phyloP scores from a whole-genome alignment of 1,139 yeast genomes.

The Candida albicans region DNA sequence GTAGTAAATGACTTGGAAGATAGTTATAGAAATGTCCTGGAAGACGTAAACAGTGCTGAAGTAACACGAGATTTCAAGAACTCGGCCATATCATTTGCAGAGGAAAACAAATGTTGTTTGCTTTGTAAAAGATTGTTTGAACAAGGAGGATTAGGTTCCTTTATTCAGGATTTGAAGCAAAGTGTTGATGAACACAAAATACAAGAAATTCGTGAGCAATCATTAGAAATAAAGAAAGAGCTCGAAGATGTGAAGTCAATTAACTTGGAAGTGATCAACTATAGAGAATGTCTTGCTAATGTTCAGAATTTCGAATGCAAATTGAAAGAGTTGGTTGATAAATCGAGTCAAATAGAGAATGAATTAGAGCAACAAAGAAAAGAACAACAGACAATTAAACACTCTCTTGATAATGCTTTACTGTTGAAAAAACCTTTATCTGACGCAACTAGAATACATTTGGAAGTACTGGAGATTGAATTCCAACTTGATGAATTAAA shows the following conservation, averaged over 20 bases:
- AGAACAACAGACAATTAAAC: conserved; percentile 7
- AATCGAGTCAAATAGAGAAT: conserved; percentile 17
- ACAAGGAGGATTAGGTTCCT: conserved; percentile 32
- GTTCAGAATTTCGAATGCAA: conserved; percentile 11
- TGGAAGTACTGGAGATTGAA: conserved; percentile 35
- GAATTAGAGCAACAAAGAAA: conserved; percentile 14
- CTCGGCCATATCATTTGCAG: conserved; percentile 63
- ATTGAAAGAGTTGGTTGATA: conserved; percentile 11
- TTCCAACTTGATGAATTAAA: conserved; percentile 35
- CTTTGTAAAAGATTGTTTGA: conserved; percentile 66
- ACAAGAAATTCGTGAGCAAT: conserved; percentile 36
- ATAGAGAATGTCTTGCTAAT: conserved; percentile 20
- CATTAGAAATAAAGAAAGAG: conserved; percentile 33
- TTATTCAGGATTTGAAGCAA: conserved; percentile 33
- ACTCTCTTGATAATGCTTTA: conserved; percentile 8
- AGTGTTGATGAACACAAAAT: conserved; percentile 39
- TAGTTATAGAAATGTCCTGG: conserved; percentile 58
- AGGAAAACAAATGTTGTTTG: conserved; percentile 55
- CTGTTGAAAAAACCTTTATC: conserved; percentile 27
- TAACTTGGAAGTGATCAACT: conserved; percentile 28
- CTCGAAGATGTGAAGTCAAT: conserved; percentile 28
- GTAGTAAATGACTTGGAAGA: conserved; percentile 57
- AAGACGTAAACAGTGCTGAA: conserved; percentile 62
- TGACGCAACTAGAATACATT: conserved; percentile 36
- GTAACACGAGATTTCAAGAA: conserved; percentile 65